Evolutionary conservation across 768 basidiomycete species (phyloP), one percentile per base, ranked within the genome.

Genomic region (Calocera viscosa): DNA sequence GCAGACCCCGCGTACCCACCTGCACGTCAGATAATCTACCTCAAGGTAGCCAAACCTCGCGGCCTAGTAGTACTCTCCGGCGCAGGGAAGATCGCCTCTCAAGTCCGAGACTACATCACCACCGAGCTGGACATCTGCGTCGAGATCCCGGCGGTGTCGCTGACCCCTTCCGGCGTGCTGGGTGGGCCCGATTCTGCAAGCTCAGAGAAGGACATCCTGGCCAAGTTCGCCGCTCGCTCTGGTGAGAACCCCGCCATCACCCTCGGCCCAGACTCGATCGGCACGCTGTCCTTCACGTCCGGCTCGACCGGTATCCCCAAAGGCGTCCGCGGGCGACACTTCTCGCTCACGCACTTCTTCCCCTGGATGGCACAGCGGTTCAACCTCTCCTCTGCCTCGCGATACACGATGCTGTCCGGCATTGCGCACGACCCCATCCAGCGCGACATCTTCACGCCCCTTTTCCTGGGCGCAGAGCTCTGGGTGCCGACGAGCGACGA

Each of bases 391-490:
- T 80, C 86, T 67, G 77, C 80, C 33, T 91, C 90, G 69, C 91
- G 86, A 76, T 99, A 96, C 73, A 98, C 96, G 0, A 98, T 99
- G 96, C 83, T 99, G 33, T 94, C 92, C 71, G 96, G 96, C 22
- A 99, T 99, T 66, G 96, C 96, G 14, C 96, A 99, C 73, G 96
- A 99, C 77, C 96, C 96, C 11, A 96, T 99, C 71, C 96, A 99
- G 74, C 85, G 96, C 71, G 96, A 99, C 73, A 99, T 99, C 82
- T 98, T 99, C 75, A 99, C 96, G 0, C 96, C 96, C 1, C 82
- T 99, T 11, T 99, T 98, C 83, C 88, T 99, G 68, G 96, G 95
- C 17, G 96, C 96, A 0, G 82, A 91, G 73, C 83, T 99, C 0
- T 91, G 97, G 72, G 92, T 99, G 12, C 96, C 96, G 1, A 98